Base-by-base conservation (phyloP, 2,329 filamentous ascomycete genomes). In the Exophiala oligosperma region DNA sequence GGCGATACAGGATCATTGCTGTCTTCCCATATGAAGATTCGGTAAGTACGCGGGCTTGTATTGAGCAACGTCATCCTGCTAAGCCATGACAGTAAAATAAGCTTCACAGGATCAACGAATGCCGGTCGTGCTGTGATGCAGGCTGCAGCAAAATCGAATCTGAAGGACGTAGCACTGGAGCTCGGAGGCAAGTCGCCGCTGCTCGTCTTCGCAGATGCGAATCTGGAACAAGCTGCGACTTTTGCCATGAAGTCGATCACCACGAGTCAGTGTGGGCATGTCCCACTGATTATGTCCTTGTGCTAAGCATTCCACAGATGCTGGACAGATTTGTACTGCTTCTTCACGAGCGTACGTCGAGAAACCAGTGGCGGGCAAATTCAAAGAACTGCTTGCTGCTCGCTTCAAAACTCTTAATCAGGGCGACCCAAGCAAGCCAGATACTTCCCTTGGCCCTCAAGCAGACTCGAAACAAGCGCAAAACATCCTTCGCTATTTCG, bases 361-460 rank as follows among this genome's bases (percentile, higher is more conserved):
- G 51, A 81, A 84, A 29, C 71, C 71, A 4, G 72, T 85, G 40
- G 79, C 83, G 48, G 84, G 89, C 37, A 76, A 82, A 52, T 91
- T 91, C 67, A 71, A 91, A 43, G 72, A 78, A 17, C 72, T 75
- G 3, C 89, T 90, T 76, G 83, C 82, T 56, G 77, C 83, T 46
- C 75, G 81, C 57, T 76, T 89, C 56, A 78, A 80, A 59, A 74
- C 77, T 17, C 82, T 83, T 29, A 71, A 68, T 2, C 83, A 86
- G 54, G 89, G 89, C 54, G 83, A 90, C 67, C 89, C 88, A 0
- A 91, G 90, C 71, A 79, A 81, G 4, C 83, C 88, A 64, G 78
- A 77, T 32, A 90, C 88, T 0, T 90, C 87, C 76, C 88, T 91
- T 68, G 89, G 89, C 0, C 89, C 89, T 0, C 88, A 91, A 68